Base-by-base conservation (phyloP, 163 green algal species). In the Coccomyxa subellipsoidea region DNA sequence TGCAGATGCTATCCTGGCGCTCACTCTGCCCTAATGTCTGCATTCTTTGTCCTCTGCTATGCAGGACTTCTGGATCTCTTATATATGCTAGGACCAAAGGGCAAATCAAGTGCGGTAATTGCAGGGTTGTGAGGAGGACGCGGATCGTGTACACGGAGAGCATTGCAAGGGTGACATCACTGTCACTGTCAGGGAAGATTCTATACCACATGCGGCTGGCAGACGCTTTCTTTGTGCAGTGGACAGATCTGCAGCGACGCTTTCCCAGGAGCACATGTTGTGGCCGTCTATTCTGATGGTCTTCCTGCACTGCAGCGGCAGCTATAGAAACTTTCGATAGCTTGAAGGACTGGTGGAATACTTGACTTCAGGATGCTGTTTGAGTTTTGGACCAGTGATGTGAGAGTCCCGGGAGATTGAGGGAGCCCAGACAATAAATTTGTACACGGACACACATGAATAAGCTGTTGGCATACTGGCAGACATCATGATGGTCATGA, bases 161-260 rank as follows among this genome's bases (percentile, higher is more conserved):
- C 83, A 97, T 98, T 37, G 95, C 94, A 1, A 84, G 96, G 0
- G 92, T 95, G 38, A 80, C 85, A 10, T 87, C 85, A 38, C 89
- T 99, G 37, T 97, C 93, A 2, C 88, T 99, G 36, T 95, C 92
- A 5, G 95, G 93, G 37, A 93, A 92, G 70, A 93, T 99, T 29
- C 79, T 98, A 59, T 97, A 98, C 86, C 80, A 90, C 25, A 77
- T 81, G 9, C 81, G 91, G 2, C 80, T 97, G 37, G 91, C 94
- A 31, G 90, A 96, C 82, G 34, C 84, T 5, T 90, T 98, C 21
- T 93, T 96, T 53, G 95, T 99, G 75, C 94, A 97, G 87, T 99
- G 96, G 96, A 84, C 90, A 73, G 87, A 92, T 78, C 85, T 98
- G 80, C 73, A 80, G 31, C 15, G 36, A 15, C 80, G 81, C 0